Evolutionary conservation across 345 rosid species (phyloP).

Genomic region (Schrenkiella parvula): DNA sequence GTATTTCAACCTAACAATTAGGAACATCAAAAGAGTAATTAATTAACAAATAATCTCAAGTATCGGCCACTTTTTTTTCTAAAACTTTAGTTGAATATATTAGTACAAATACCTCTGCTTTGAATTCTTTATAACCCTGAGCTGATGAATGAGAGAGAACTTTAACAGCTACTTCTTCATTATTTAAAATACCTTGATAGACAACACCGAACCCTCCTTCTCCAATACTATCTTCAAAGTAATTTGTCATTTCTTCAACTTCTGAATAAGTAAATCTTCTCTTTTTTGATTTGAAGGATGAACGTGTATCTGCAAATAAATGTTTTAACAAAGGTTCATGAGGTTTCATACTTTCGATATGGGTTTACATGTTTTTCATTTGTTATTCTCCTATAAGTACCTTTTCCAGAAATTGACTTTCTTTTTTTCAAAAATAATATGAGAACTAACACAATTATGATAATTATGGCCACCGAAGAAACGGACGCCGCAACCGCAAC

Average conservation of each 20-base stretch:
- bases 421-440: not conserved
- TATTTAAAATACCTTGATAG: not conserved
- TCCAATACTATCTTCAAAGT: not conserved
- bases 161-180: not conserved
- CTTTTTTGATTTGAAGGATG: not conserved
- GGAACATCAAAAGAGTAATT: not conserved
- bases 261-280: not conserved
- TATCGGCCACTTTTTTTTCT: too few species aligned
- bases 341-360: too few species aligned
- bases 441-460: not conserved
- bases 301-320: not conserved
- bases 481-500: not conserved
- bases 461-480: not conserved
- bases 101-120: not conserved
- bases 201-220: not conserved
- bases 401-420: not conserved
- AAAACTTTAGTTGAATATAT: too few species aligned
- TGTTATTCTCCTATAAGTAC: not conserved
- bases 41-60: not conserved
- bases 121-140: not conserved
- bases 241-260: not conserved
- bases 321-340: not conserved
- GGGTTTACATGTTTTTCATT: too few species aligned
- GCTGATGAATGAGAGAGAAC: not conserved
- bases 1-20: not conserved